Conservation (phyloP, 2,329 filamentous ascomycete species). For the Mariannaea elegans region DNA sequence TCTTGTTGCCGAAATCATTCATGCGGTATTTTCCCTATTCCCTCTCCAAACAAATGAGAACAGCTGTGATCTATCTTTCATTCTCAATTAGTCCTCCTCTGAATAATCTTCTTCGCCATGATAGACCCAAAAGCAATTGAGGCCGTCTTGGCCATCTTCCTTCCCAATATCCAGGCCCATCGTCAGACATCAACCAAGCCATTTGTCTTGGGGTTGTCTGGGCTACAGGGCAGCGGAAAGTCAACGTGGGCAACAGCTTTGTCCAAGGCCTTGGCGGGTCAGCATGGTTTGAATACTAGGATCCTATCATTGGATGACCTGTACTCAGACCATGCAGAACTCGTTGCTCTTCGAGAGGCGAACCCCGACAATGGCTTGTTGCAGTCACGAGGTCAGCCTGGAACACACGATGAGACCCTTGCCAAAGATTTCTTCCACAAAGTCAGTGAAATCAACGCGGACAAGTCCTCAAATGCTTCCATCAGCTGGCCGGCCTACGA, state of each 20-base stretch:
- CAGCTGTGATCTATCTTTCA: no score
- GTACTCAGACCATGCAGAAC: conserved; percentile 29
- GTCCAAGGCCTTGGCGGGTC: conserved; percentile 18
- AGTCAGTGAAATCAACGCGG: conserved; percentile 2
- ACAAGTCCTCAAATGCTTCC: neutral
- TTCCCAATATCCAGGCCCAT: conserved; percentile 29
- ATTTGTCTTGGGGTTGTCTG: conserved; percentile 35
- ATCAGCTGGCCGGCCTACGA: conserved; percentile 36
- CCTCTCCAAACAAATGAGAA: no score
- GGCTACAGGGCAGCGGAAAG: conserved; percentile 38
- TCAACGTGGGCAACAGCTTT: conserved; percentile 39
- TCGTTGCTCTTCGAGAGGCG: conserved; percentile 26
- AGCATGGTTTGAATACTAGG: conserved; percentile 30
- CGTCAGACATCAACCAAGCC: conserved; percentile 19
- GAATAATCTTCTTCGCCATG: conserved; percentile 17
- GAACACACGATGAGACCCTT: conserved; percentile 32
- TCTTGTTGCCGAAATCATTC: neutral
- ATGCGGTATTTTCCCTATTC: neutral
- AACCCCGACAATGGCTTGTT: conserved; percentile 33
- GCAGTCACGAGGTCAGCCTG: conserved; percentile 33
- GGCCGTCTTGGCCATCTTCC: conserved; percentile 25
- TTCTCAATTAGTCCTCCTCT: neutral
- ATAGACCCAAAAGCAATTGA: conserved; percentile 35
- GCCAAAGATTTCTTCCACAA: conserved; percentile 24
- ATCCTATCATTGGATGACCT: conserved; percentile 35